Conservation (phyloP, 2,329 filamentous ascomycete genomes). For the Volutella citrinella region DNA sequence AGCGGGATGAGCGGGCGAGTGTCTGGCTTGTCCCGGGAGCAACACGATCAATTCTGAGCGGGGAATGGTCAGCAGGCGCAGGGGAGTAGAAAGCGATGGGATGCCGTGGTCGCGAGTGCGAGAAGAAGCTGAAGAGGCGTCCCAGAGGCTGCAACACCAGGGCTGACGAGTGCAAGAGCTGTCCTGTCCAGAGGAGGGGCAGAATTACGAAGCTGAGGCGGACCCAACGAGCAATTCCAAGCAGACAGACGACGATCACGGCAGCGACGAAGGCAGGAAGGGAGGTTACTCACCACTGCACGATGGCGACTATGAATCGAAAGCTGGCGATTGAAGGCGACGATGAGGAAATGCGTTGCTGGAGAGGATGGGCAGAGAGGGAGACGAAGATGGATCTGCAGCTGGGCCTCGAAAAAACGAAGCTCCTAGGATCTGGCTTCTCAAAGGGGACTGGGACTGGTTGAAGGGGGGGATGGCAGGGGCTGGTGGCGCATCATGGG, state of each 20-base stretch:
- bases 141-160: no score
- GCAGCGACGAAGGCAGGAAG: slow-evolving; percentile 13
- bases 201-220: no score
- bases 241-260: slow-evolving; percentile 11
- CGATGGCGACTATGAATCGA: slow-evolving; percentile 21
- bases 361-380: slow-evolving; percentile 9
- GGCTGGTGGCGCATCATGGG: slow-evolving; percentile 10
- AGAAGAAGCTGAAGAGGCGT: slow-evolving; percentile 7
- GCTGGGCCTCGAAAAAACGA: slow-evolving; percentile 27
- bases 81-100: no score
- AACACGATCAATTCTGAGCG: slow-evolving; percentile 22
- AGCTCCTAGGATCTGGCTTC: slow-evolving; percentile 23
- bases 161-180: no score
- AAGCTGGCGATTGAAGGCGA: slow-evolving; percentile 20
- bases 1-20: slow-evolving; percentile 23
- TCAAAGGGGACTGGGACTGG: slow-evolving; percentile 25
- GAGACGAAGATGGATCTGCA: slow-evolving; percentile 19
- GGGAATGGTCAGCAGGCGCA: slow-evolving; percentile 16
- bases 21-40: slow-evolving; percentile 21
- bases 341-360: no score
- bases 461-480: slow-evolving; percentile 20
- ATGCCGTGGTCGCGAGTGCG: slow-evolving; percentile 17
- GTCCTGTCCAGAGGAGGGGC: slow-evolving; percentile 8
- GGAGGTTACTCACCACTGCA: slow-evolving; percentile 22
- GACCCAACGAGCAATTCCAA: no score